Conservation (phyloP, 441 rosid species). For the Euphorbia celastroides region DNA sequence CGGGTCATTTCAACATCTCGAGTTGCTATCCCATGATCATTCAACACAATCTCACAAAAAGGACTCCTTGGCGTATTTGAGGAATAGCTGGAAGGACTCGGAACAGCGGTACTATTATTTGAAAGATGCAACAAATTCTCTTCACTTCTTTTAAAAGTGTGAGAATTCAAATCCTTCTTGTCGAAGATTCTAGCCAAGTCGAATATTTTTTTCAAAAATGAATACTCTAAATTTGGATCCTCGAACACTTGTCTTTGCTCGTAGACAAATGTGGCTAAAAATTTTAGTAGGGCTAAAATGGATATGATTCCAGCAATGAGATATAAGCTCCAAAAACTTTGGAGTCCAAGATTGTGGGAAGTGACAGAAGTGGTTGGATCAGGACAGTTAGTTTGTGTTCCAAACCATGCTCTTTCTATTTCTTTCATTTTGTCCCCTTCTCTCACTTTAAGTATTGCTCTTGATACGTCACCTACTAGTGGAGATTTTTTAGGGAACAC, state of each 20-base stretch:
- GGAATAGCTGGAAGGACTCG: background rate
- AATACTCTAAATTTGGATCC: conserved; percentile 6
- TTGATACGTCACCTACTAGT: conserved; percentile 53
- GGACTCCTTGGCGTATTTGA: conserved; percentile 9
- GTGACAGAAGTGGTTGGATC: conserved; percentile 22
- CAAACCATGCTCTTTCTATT: conserved; percentile 41
- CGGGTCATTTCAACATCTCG: background rate
- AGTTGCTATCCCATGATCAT: background rate
- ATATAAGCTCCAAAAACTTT: conserved; percentile 60
- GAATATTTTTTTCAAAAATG: conserved; percentile 20
- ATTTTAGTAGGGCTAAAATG: conserved; percentile 32
- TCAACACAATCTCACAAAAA: conserved; percentile 6
- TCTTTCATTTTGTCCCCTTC: conserved; percentile 38
- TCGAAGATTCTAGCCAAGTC: conserved; percentile 21
- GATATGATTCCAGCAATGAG: conserved; percentile 35
- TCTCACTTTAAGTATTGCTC: conserved; percentile 47
- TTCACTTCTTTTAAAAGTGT: conserved; percentile 20
- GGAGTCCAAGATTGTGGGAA: conserved; percentile 42
- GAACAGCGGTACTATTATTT: background rate
- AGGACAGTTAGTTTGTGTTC: conserved; percentile 25
- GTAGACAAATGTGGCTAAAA: conserved; percentile 21
- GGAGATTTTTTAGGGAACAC: conserved; percentile 58
- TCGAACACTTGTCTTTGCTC: conserved; percentile 17
- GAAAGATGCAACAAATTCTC: background rate
- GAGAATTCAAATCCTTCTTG: conserved; percentile 30